phyloP scores from a whole-genome alignment of 2,329 filamentous ascomycete genomes.

The Claviceps purpurea region DNA sequence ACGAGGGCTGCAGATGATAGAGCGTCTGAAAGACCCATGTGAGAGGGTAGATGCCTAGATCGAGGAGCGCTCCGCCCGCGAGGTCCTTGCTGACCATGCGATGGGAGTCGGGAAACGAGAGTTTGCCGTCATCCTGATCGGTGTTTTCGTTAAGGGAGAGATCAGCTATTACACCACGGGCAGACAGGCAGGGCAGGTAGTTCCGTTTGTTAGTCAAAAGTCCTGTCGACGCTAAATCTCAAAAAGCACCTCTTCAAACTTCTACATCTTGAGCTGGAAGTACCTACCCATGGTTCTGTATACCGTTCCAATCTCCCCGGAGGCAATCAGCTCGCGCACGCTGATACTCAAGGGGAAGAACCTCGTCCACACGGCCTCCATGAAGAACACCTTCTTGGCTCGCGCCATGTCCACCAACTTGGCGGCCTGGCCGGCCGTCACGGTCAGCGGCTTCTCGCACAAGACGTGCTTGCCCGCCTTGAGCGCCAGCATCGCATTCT shows the following conservation, averaged over 20 bases:
- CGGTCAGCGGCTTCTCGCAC: conserved; percentile 83
- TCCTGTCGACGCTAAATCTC: too few relatives aligned
- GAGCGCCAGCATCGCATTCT: conserved; percentile 75
- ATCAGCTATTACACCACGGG: conserved; percentile 30
- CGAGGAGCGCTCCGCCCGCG: conserved; percentile 69
- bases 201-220: background rate
- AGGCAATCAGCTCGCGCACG: conserved; percentile 49
- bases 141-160: conserved; percentile 46
- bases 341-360: conserved; percentile 77
- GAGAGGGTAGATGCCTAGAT: conserved; percentile 77
- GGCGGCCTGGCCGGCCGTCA: conserved; percentile 64
- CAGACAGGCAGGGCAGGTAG: too few relatives aligned
- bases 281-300: conserved; percentile 41
- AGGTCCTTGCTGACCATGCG: conserved; percentile 74
- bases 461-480: conserved; percentile 77
- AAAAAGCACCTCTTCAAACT: too few relatives aligned
- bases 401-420: conserved; percentile 59
- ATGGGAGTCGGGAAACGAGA: conserved; percentile 46
- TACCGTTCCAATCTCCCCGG: conserved; percentile 44
- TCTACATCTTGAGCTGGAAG: background rate
- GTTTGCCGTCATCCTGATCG: conserved; percentile 34
- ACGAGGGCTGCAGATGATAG: conserved; percentile 63
- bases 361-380: conserved; percentile 84
- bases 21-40: conserved; percentile 87
- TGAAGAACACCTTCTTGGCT: conserved; percentile 61